Percentiles rank a stretch among this genome's conserved stretches.
Evolutionary conservation across 352 stramenopile species (phyloP).

Genomic region (Pythium vanterpoolii): DNA sequence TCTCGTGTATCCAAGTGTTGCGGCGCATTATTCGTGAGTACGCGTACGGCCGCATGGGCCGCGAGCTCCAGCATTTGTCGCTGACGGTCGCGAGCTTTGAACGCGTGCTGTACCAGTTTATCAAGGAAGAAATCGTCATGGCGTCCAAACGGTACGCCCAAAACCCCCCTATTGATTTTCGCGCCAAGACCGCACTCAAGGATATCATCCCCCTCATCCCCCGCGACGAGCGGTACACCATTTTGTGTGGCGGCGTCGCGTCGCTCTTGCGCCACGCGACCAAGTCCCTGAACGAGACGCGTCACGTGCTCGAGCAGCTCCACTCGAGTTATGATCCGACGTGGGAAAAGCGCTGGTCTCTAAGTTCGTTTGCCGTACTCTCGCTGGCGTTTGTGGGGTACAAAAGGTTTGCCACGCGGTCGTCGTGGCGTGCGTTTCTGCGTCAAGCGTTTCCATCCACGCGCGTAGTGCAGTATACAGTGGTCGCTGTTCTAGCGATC

Average conservation of each 20-base stretch:
- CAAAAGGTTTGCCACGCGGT: constrained; percentile 66
- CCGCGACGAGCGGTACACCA: constrained; percentile 75
- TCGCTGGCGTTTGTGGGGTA: constrained; percentile 58
- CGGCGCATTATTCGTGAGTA: constrained; percentile 86
- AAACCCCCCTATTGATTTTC: constrained; percentile 62
- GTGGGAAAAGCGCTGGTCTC: constrained; percentile 83
- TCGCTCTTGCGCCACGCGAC: constrained; percentile 80
- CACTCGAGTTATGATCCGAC: constrained; percentile 81
- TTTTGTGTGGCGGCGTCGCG: constrained; percentile 71
- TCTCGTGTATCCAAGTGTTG: constrained; percentile 71
- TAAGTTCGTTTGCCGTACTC: constrained; percentile 60
- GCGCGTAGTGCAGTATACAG: constrained; percentile 56
- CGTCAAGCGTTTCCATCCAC: constrained; percentile 59
- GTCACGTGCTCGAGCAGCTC: constrained; percentile 73
- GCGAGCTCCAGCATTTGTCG: constrained; percentile 83
- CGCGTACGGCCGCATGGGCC: constrained; percentile 73
- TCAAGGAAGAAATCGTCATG: constrained; percentile 86
- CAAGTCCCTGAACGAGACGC: constrained; percentile 78
- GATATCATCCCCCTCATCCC: constrained; percentile 87
- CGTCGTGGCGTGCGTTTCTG: constrained; percentile 68
- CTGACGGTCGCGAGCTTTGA: constrained; percentile 84
- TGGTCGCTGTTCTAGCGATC: constrained; percentile 43
- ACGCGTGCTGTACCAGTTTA: constrained; percentile 84
- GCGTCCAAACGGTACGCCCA: constrained; percentile 61
- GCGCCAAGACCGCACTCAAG: constrained; percentile 79